phyloP scores from a whole-genome alignment of 129 eudicot species.

The Ambrosia artemisiifolia region DNA sequence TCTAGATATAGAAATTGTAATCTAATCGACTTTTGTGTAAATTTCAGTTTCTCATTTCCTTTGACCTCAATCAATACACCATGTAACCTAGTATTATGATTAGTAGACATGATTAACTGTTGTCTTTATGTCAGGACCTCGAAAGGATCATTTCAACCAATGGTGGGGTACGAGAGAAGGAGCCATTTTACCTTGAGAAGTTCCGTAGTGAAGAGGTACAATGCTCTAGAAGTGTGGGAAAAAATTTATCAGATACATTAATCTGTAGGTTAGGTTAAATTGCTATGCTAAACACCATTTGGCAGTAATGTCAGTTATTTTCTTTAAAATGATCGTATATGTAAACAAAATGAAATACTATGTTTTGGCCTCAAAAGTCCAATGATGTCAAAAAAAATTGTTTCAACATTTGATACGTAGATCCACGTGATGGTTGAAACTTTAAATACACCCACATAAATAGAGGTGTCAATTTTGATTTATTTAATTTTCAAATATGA shows the following conservation, averaged over 20 bases:
- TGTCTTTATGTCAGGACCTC: slow-evolving; percentile 55
- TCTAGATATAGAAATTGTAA: not conserved
- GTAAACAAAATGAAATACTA: not conserved
- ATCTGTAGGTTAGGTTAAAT: not conserved
- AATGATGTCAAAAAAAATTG: not conserved
- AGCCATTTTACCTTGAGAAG: slow-evolving; percentile 73
- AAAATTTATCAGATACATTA: not conserved
- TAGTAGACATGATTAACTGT: not conserved
- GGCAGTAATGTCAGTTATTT: no score
- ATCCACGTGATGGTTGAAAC: not conserved
- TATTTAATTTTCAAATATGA: not conserved
- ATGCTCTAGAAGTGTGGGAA: slow-evolving; percentile 11
- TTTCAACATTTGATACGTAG: not conserved
- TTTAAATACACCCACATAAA: not conserved
- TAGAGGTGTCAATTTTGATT: not conserved
- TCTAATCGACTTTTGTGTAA: not conserved
- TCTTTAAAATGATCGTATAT: not conserved
- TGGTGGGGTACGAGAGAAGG: slow-evolving; percentile 69
- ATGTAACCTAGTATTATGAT: not conserved
- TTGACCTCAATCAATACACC: not conserved
- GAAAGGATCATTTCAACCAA: slow-evolving; percentile 64
- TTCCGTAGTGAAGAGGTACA: slow-evolving; percentile 54
- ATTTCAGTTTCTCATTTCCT: slow-evolving; percentile 10
- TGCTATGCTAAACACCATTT: not conserved
- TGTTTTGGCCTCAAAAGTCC: not conserved